Evolutionary conservation across 2,329 filamentous ascomycete species (phyloP), one percentile per base, ranked within the genome.

Genomic region (Pestalotiopsis sp.): DNA sequence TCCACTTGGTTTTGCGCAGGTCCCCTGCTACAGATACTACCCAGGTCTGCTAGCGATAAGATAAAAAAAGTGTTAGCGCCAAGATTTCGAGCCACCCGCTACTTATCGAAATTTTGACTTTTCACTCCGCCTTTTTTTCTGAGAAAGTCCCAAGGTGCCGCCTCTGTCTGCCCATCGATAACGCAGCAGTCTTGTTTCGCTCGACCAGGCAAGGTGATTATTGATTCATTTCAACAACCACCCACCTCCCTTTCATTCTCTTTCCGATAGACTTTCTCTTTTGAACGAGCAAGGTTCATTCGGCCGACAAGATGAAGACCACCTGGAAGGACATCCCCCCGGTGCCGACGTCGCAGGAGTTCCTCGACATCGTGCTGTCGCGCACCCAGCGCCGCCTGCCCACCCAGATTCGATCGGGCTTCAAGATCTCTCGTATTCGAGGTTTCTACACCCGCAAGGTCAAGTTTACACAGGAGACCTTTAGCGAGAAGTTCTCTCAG

Each of bases 401-500:
- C 14, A 99, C 94, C 63, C 94, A 98, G 85, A 98, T 99, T 79
- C 90, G 96, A 77, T 90, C 95, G 56, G 96, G 96, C 69, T 99
- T 99, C 87, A 92, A 97, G 83, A 98, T 98, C 80, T 93, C 90
- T 80, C 91, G 95, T 88, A 98, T 98, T 77, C 88, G 95, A 80
- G 86, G 85, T 64, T 98, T 98, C 84, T 98, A 98, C 83, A 98
- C 95, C 60, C 88, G 96, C 80, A 98, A 98, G 84, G 95, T 98
- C 87, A 98, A 98, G 83, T 99, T 94, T 83, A 98, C 96, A 5
- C 92, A 95, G 78, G 96, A 99, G 84, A 98, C 95, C 57, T 98
- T 98, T 82, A 91, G 91, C 73, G 96, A 99, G 81, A 98, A 98
- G 84, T 90, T 99, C 74, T 90, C 90, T 74, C 89, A 91, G 70